These are phyloP conservation scores for Rutidosis leptorrhynchoides DNA, from an alignment of 129 eudicot species.

Conservation along the genomic window DNA sequence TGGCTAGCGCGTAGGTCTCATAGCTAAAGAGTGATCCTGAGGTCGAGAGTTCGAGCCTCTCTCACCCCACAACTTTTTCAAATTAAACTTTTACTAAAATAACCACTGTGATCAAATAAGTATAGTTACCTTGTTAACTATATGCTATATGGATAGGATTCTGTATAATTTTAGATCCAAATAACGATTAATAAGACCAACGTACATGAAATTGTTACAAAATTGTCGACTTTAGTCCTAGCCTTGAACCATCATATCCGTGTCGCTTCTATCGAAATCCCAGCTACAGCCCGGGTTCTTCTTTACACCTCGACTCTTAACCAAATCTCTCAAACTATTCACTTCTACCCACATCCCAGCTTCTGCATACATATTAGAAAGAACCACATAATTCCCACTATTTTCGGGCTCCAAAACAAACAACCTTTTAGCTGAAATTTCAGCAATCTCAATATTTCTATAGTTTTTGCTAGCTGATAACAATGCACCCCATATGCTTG, in stretches of 20 bases:
- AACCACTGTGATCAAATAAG: neutral
- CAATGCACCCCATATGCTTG: constrained; percentile 80
- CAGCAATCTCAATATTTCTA: constrained; percentile 64
- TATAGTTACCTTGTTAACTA: too few species aligned
- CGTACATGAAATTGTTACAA: too few species aligned
- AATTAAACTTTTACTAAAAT: neutral
- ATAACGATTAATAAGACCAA: too few species aligned
- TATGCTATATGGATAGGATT: too few species aligned
- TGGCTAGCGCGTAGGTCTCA: constrained; percentile 99
- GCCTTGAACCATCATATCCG: neutral
- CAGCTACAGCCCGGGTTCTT: constrained; percentile 71
- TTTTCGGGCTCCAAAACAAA: constrained; percentile 71
- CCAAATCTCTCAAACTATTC: constrained; percentile 38
- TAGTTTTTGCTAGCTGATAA: constrained; percentile 53
- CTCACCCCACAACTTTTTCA: constrained; percentile 53
- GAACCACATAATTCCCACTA: constrained; percentile 74
- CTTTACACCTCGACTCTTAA: constrained; percentile 39
- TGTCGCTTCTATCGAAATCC: constrained; percentile 50
- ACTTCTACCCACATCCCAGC: constrained; percentile 83
- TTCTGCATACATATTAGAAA: constrained; percentile 90
- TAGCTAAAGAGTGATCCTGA: constrained; percentile 91
- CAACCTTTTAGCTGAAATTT: constrained; percentile 56
- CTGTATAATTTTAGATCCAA: too few species aligned
- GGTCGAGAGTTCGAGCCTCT: constrained; percentile 99
- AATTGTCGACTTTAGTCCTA: too few species aligned